These are phyloP conservation scores for Fusarium cicatricum DNA, from an alignment of 2,329 filamentous ascomycete species.

Conservation along the genomic window DNA sequence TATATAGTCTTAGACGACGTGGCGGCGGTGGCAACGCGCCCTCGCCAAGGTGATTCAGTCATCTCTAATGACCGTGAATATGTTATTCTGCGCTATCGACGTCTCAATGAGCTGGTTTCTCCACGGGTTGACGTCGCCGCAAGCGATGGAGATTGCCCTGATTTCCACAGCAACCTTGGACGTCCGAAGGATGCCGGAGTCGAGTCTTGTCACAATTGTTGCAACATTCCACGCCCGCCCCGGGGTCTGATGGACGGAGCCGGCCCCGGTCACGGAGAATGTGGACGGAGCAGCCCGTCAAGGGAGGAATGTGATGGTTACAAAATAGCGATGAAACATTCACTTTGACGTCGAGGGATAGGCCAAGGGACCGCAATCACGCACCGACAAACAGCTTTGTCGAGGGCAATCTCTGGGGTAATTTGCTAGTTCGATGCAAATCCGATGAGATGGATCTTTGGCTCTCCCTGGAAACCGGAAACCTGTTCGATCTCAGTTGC, in stretches of 20 bases:
- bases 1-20: constrained; percentile 32
- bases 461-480: constrained; percentile 35
- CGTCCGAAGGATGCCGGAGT: constrained; percentile 11
- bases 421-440: constrained; percentile 15
- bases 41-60: constrained; percentile 26
- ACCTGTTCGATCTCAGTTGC: constrained; percentile 27
- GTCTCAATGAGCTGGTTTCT: constrained; percentile 12
- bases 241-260: constrained; percentile 28
- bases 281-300: constrained; percentile 28
- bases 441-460: constrained; percentile 26
- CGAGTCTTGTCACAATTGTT: constrained; percentile 24
- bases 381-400: constrained; percentile 16
- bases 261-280: constrained; percentile 37
- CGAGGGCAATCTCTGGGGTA: constrained; percentile 26
- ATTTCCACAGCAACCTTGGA: constrained; percentile 33
- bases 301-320: constrained; percentile 37
- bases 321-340: constrained; percentile 27
- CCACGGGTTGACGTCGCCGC: constrained; percentile 20
- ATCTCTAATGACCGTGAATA: constrained; percentile 10
- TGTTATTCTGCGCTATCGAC: constrained; percentile 17
- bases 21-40: constrained; percentile 21
- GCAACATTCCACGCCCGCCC: constrained; percentile 36
- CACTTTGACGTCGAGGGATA: constrained; percentile 1
- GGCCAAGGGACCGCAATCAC: constrained; percentile 16
- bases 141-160: constrained; percentile 27